These are phyloP conservation scores for Pestalotiopsis sp. DNA, from an alignment of 2,329 filamentous ascomycete genomes.

Conservation along the genomic window DNA sequence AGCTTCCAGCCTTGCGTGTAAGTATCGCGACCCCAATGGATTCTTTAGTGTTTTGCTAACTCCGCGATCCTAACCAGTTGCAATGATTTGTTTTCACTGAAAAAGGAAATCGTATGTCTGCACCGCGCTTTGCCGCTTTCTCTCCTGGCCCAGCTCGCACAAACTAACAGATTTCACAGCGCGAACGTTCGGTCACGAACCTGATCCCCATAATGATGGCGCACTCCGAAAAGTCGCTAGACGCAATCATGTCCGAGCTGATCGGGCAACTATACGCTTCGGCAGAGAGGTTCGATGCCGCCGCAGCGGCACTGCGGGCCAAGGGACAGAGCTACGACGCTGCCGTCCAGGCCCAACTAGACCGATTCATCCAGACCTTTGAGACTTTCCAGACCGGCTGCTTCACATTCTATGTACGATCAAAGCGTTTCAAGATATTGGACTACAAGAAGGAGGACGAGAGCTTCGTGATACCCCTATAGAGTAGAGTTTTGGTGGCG, in stretches of 20 bases:
- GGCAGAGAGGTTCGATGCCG: background rate
- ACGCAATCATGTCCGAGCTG: background rate
- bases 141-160: background rate
- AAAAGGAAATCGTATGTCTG: background rate
- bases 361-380: background rate
- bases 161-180: background rate
- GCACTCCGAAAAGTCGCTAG: background rate
- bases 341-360: background rate
- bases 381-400: background rate
- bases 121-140: background rate
- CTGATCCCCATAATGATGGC: background rate
- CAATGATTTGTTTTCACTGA: background rate
- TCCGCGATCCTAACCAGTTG: background rate
- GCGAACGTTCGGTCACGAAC: background rate
- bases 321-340: background rate
- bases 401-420: background rate
- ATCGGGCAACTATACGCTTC: background rate
- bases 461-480: background rate
- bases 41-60: background rate
- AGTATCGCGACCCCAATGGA: background rate
- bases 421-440: background rate
- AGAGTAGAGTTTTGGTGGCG: background rate
- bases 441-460: background rate
- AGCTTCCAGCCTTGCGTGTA: slow-evolving; percentile 20
- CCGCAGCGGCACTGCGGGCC: background rate